phyloP scores from a whole-genome alignment of 805 yeast genomes.

The Danielia oregonensis region DNA sequence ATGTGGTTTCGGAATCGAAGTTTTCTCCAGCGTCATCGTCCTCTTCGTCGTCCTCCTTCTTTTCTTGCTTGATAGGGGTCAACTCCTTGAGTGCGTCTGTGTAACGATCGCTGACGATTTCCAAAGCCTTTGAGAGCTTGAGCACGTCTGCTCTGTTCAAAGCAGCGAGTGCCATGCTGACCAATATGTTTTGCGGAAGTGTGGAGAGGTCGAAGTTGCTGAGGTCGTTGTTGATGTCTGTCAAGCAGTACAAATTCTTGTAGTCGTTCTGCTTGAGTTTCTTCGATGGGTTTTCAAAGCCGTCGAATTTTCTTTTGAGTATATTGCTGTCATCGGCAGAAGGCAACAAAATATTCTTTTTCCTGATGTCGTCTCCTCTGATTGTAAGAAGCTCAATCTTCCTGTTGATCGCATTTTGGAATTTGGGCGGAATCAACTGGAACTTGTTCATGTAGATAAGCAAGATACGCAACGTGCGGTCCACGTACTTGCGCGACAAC shows the following conservation, averaged over 20 bases:
- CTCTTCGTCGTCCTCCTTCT: slow-evolving; percentile 15
- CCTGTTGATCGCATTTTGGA: slow-evolving; percentile 23
- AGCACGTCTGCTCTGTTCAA: slow-evolving; percentile 50
- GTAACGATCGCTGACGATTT: slow-evolving; percentile 67
- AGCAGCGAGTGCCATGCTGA: slow-evolving; percentile 64
- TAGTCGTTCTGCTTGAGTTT: slow-evolving; percentile 39
- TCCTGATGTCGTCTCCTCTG: slow-evolving; percentile 40
- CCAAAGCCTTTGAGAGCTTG: slow-evolving; percentile 60
- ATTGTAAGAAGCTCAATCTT: slow-evolving; percentile 28
- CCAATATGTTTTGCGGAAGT: slow-evolving; percentile 61
- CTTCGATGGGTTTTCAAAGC: slow-evolving; percentile 32
- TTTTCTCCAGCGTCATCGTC: slow-evolving; percentile 21
- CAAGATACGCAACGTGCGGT: slow-evolving; percentile 50
- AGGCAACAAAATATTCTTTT: slow-evolving; percentile 31
- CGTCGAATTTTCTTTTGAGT: slow-evolving; percentile 39
- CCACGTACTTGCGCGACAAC: slow-evolving; percentile 58
- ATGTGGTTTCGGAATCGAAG: slow-evolving; percentile 40
- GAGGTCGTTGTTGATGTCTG: slow-evolving; percentile 56
- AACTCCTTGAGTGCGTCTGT: slow-evolving; percentile 31
- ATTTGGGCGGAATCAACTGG: slow-evolving; percentile 33
- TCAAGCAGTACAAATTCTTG: slow-evolving; percentile 63
- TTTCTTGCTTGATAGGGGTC: slow-evolving; percentile 11
- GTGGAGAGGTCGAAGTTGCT: slow-evolving; percentile 66
- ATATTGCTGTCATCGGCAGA: slow-evolving; percentile 28
- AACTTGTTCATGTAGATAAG: slow-evolving; percentile 36